These are phyloP conservation scores for Podila verticillata DNA, from an alignment of 192 early-diverging fungal species.

Conservation along the genomic window DNA sequence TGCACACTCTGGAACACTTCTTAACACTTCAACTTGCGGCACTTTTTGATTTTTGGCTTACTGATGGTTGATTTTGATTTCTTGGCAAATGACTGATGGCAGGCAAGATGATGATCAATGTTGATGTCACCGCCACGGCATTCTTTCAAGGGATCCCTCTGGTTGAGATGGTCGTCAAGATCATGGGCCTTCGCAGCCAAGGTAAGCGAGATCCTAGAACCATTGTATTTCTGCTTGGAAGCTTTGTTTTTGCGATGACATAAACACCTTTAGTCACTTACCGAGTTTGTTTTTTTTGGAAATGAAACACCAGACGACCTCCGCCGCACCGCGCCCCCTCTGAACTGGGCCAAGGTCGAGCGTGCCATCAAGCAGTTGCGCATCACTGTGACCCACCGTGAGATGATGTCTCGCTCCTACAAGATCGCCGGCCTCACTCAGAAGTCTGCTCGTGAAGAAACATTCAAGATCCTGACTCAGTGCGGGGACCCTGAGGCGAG, in stretches of 20 bases:
- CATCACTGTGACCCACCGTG: conserved; percentile 66
- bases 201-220: conserved; percentile 53
- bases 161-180: conserved; percentile 71
- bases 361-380: conserved; percentile 62
- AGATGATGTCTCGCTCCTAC: conserved; percentile 73
- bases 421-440: conserved; percentile 71
- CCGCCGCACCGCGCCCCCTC: conserved; percentile 45
- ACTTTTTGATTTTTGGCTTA: no score
- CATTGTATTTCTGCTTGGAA: no score
- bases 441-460: conserved; percentile 71
- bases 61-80: no score
- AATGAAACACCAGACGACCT: conserved; percentile 38
- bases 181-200: conserved; percentile 63
- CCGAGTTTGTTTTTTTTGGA: neutral
- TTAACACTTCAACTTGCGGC: no score
- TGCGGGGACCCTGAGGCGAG: neutral
- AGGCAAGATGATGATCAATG: conserved; percentile 73
- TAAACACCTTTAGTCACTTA: neutral
- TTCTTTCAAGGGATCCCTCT: conserved; percentile 75
- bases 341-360: conserved; percentile 55
- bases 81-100: no score
- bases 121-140: conserved; percentile 74
- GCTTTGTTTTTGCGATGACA: neutral
- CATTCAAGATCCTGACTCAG: conserved; percentile 70
- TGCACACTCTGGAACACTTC: neutral